phyloP scores from a whole-genome alignment of 768 basidiomycete genomes.

The Leccinum uliginosum region DNA sequence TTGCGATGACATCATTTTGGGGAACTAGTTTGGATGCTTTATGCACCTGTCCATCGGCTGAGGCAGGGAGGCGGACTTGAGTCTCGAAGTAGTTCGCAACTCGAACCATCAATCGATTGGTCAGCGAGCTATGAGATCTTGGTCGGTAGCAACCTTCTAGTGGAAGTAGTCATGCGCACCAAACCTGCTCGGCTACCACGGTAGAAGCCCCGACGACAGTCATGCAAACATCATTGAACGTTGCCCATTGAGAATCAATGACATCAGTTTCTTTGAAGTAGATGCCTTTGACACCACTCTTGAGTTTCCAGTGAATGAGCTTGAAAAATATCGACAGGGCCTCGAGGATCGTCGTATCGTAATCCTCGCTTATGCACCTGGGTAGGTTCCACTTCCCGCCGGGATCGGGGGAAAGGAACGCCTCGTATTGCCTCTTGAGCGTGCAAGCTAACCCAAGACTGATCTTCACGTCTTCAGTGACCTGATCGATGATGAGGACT shows the following conservation, averaged over 20 bases:
- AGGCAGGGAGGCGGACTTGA: conserved; percentile 75
- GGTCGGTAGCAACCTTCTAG: not conserved
- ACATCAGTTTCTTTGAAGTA: conserved; percentile 98
- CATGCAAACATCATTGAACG: conserved; percentile 88
- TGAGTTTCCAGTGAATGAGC: conserved; percentile 93
- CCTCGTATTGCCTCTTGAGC: conserved; percentile 92
- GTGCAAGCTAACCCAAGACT: conserved; percentile 89
- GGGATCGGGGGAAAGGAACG: conserved; percentile 83
- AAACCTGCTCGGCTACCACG: conserved; percentile 92
- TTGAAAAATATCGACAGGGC: conserved; percentile 88
- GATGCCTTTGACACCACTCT: conserved; percentile 85
- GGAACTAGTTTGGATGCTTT: conserved; percentile 32
- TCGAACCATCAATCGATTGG: conserved; percentile 88
- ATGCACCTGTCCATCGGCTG: conserved; percentile 29
- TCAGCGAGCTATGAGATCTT: conserved; percentile 61
- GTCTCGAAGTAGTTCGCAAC: conserved; percentile 94
- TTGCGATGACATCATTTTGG: conserved; percentile 34
- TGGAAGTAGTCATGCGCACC: conserved; percentile 46
- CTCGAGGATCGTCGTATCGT: conserved; percentile 85
- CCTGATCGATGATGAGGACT: conserved; percentile 87
- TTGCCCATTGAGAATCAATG: conserved; percentile 95
- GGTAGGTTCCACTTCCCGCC: conserved; percentile 87
- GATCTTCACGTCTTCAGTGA: conserved; percentile 88
- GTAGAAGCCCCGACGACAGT: conserved; percentile 83
- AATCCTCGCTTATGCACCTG: conserved; percentile 83